These are phyloP conservation scores for Curvularia eragrostidis DNA, from an alignment of 2,329 filamentous ascomycete species.

Conservation along the genomic window DNA sequence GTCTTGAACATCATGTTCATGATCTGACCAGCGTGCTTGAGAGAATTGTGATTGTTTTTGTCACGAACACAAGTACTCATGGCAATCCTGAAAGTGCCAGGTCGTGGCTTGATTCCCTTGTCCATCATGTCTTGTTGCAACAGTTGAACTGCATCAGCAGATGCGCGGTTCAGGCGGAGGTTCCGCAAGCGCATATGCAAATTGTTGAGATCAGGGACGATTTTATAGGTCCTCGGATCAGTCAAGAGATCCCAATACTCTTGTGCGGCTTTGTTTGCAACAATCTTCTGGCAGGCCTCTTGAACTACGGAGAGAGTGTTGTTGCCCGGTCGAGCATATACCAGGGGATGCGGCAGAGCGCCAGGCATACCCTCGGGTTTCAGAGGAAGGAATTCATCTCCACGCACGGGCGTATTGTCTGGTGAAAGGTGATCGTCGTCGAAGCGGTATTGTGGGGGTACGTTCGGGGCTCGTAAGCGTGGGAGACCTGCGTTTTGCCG, in stretches of 20 bases:
- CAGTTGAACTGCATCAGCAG: slow-evolving; percentile 65
- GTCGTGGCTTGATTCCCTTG: slow-evolving; percentile 37
- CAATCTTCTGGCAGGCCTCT: slow-evolving; percentile 66
- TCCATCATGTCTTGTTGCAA: slow-evolving; percentile 53
- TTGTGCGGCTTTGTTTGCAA: slow-evolving; percentile 66
- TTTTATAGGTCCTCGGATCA: slow-evolving; percentile 56
- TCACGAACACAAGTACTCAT: slow-evolving; percentile 78
- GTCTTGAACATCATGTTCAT: slow-evolving; percentile 56
- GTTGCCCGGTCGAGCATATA: slow-evolving; percentile 58
- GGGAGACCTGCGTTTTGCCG: slow-evolving; percentile 37
- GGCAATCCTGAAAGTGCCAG: slow-evolving; percentile 71
- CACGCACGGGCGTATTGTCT: slow-evolving; percentile 28
- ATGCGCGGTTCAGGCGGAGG: slow-evolving; percentile 70
- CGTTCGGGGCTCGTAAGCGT: slow-evolving; percentile 46
- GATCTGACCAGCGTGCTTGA: slow-evolving; percentile 69
- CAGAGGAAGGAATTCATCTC: slow-evolving; percentile 44
- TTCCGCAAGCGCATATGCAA: slow-evolving; percentile 72
- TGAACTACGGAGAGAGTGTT: slow-evolving; percentile 73
- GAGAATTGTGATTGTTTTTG: slow-evolving; percentile 73
- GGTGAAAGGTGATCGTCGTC: slow-evolving; percentile 41
- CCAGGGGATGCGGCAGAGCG: slow-evolving; percentile 41
- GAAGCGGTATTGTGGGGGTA: slow-evolving; percentile 32
- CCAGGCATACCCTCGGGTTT: slow-evolving; percentile 10
- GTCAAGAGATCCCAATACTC: slow-evolving; percentile 82
- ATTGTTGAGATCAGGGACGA: slow-evolving; percentile 76